Base-by-base conservation (phyloP, 441 rosid species). In the Dalechampia spathulata region DNA sequence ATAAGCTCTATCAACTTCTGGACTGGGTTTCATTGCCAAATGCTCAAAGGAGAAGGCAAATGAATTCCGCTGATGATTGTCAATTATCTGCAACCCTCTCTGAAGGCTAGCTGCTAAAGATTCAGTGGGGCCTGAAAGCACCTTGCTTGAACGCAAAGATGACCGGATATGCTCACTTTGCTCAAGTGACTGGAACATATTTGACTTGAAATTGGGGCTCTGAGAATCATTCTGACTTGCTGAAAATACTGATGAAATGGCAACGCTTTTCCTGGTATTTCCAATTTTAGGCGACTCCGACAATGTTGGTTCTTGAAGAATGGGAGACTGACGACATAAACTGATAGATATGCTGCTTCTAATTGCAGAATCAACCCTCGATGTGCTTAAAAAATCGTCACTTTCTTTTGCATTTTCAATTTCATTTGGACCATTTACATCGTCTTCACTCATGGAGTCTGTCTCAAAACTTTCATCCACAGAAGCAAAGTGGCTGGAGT, bases 201-300 rank as follows among this genome's bases (percentile, higher is more conserved):
- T 68, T 20, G 72, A 52, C 43, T 66, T 62, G 43, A 72, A 44
- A 46, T 58, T 74, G 36, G 72, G 56, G 46, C 80, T 83, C 65
- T 72, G 76, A 1, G 75, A 72, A 72, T 68, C 74, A 50, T 61
- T 75, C 72, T 75, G 81, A 58, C 78, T 78, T 56, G 81, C 65
- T 60, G 77, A 68, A 62, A 74, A 68, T 48, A 77, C 48, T 44
- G 95, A 70, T 52, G 90, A 67, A 62, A 77, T 50, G 48, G 69
- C 70, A 63, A 76, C 52, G 65, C 95, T 89, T 69, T 75, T 92
- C 76, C 92, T 79, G 49, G 73, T 69, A 57, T 77, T 75, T 76
- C 78, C 81, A 55, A 93, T 75, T 80, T 81, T 93, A 20, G 99
- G 97, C 57, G 97, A 93, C 72, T 93, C 97, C 0, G 96, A 86